These are phyloP conservation scores for Bromus sterilis DNA, from an alignment of 176 grass and related monocot genomes.

Conservation along the genomic window DNA sequence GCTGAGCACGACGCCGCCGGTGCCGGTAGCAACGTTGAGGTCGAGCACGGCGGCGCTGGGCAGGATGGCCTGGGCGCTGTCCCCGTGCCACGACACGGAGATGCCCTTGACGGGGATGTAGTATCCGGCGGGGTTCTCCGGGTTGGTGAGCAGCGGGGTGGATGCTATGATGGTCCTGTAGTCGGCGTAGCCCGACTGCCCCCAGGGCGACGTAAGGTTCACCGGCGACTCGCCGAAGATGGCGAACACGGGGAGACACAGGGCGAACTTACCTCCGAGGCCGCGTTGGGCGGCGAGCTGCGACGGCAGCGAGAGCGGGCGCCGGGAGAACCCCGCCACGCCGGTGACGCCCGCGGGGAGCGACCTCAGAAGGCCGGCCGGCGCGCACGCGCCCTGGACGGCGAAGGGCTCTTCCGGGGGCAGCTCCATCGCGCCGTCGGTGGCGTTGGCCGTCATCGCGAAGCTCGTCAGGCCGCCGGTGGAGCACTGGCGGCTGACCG, in stretches of 20 bases:
- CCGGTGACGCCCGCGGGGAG: constrained; percentile 27
- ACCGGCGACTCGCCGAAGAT: constrained; percentile 42
- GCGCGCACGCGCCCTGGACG: constrained; percentile 32
- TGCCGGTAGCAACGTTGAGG: constrained; percentile 1
- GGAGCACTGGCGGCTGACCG: constrained; percentile 27
- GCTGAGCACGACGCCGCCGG: constrained; percentile 50
- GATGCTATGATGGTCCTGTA: constrained; percentile 3
- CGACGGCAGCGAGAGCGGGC: constrained; percentile 22
- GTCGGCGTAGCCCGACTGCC: neutral
- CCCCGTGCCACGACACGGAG: neutral
- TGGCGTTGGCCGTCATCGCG: constrained; percentile 16
- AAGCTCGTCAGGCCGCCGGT: constrained; percentile 22
- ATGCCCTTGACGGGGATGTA: constrained; percentile 27
- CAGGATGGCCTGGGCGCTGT: neutral
- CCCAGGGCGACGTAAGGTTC: neutral
- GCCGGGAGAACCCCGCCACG: constrained; percentile 33
- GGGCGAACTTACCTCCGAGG: constrained; percentile 31
- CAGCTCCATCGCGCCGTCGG: constrained; percentile 9
- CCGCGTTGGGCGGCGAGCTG: constrained; percentile 26
- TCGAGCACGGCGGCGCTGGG: neutral
- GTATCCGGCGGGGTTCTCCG: constrained; percentile 19
- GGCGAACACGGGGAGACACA: constrained; percentile 39
- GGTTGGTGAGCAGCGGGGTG: constrained; percentile 38
- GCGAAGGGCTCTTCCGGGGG: neutral
- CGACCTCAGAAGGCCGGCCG: neutral